Percentiles rank a stretch among this genome's conserved stretches.
These are phyloP conservation scores for Lecanicillium sp. DNA, from an alignment of 2,329 filamentous ascomycete species.

Conservation along the genomic window DNA sequence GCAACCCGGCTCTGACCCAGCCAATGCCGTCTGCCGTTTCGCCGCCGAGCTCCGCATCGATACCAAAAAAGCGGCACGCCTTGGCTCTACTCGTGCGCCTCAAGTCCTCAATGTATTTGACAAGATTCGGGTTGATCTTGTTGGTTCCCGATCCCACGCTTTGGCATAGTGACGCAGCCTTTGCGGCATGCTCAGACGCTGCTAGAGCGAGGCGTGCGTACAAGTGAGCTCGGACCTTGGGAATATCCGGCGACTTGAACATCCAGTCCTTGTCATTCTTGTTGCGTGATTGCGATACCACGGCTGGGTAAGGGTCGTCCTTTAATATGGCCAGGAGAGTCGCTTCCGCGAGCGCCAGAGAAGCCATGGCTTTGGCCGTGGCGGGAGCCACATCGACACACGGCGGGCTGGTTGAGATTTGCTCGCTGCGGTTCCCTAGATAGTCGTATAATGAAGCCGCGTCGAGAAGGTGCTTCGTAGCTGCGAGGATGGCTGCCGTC, in stretches of 20 bases:
- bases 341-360: slow-evolving; percentile 75
- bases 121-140: slow-evolving; percentile 56
- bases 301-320: slow-evolving; percentile 84
- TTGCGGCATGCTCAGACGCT: slow-evolving; percentile 77
- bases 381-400: slow-evolving; percentile 47
- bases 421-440: slow-evolving; percentile 50
- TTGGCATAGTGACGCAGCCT: slow-evolving; percentile 50
- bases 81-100: slow-evolving; percentile 69
- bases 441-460: slow-evolving; percentile 73
- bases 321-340: slow-evolving; percentile 86
- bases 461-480: slow-evolving; percentile 70
- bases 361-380: slow-evolving; percentile 48
- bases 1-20: slow-evolving; percentile 73
- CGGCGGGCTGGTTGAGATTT: slow-evolving; percentile 30
- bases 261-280: slow-evolving; percentile 90
- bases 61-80: slow-evolving; percentile 82
- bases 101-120: slow-evolving; percentile 70
- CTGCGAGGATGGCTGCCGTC: slow-evolving; percentile 59
- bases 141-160: slow-evolving; percentile 28
- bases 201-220: slow-evolving; percentile 84
- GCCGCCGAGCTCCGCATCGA: slow-evolving; percentile 77
- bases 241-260: slow-evolving; percentile 82
- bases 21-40: slow-evolving; percentile 80
- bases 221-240: slow-evolving; percentile 80
- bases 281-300: slow-evolving; percentile 74